Percentiles rank a stretch among this genome's conserved stretches.
Evolutionary conservation across 1,284 basidiomycete species (phyloP).

Genomic region (Trichosporon faecale): DNA sequence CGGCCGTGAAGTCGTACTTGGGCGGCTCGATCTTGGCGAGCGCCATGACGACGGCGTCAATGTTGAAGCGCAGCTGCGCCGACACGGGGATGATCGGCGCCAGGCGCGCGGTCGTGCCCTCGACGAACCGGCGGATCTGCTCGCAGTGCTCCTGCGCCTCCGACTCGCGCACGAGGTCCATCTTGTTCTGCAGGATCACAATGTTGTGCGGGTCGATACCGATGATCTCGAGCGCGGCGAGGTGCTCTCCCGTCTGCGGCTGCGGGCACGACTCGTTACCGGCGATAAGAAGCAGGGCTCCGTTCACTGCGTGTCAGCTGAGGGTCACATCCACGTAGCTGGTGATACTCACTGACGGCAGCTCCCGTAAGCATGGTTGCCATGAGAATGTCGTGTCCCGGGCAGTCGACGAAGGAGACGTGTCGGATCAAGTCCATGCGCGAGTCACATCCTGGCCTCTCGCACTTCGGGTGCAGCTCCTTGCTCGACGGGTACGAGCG

Average conservation of each 20-base stretch:
- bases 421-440: constrained; percentile 87
- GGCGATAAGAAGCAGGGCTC: constrained; percentile 88
- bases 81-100: constrained; percentile 99
- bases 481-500: constrained; percentile 90
- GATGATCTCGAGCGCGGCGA: constrained; percentile 99
- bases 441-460: constrained; percentile 83
- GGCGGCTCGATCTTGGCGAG: constrained; percentile 96
- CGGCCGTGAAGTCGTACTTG: constrained; percentile 83
- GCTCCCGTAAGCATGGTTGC: constrained; percentile 99
- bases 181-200: constrained; percentile 97
- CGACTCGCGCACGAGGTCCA: constrained; percentile 88
- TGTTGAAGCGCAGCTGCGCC: constrained; percentile 98
- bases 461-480: constrained; percentile 89
- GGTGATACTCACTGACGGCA: constrained; percentile 66
- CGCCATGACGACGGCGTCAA: constrained; percentile 99
- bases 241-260: constrained; percentile 96
- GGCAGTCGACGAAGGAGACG: constrained; percentile 86
- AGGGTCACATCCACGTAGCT: background rate
- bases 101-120: constrained; percentile 91
- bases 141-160: constrained; percentile 90
- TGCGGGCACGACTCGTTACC: constrained; percentile 99
- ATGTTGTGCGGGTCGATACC: constrained; percentile 83
- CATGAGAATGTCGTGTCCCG: constrained; percentile 92
- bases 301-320: constrained; percentile 65
- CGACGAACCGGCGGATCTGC: constrained; percentile 87